A percentile compares a stretch with the other conserved stretches of the same genome.
phyloP scores from a whole-genome alignment of 2,329 filamentous ascomycete species.

The Tolypocladium cylindrosporum region DNA sequence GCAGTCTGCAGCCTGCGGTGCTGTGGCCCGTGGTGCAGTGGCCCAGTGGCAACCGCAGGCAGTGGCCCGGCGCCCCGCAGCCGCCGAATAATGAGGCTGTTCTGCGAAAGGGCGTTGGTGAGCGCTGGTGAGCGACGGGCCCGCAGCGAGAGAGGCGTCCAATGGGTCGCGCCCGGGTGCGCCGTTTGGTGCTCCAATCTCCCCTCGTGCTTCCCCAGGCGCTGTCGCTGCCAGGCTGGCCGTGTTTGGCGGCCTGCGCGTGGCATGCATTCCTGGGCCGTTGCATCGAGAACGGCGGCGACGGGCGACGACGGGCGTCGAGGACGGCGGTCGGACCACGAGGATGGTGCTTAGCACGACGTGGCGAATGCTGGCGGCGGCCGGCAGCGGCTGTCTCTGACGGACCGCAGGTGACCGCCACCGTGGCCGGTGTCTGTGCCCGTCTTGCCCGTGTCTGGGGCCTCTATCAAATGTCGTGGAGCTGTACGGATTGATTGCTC shows the following conservation, averaged over 20 bases:
- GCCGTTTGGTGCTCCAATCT: not conserved
- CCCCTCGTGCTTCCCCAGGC: not conserved
- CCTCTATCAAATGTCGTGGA: not conserved
- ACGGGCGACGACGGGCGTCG: not conserved
- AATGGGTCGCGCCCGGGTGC: conserved; percentile 5
- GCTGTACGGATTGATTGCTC: not conserved
- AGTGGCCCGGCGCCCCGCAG: not conserved
- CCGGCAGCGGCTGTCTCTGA: not conserved
- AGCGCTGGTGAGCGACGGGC: not conserved
- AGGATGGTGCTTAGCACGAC: not conserved
- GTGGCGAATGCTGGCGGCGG: not conserved
- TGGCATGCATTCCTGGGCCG: not conserved
- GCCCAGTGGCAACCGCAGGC: not conserved
- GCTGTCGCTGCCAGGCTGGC: not conserved
- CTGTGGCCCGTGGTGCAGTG: not conserved
- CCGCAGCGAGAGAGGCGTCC: conserved; percentile 8
- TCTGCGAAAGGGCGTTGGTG: not conserved
- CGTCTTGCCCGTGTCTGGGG: not conserved
- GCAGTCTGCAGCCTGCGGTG: conserved; percentile 1
- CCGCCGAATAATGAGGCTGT: conserved; percentile 10
- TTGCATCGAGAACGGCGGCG: not conserved
- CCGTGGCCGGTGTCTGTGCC: not conserved
- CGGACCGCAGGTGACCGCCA: not conserved
- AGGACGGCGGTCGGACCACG: not conserved
- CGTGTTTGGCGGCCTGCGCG: not conserved